phyloP scores from a whole-genome alignment of 2,329 filamentous ascomycete species.

The Alternaria hordeiaustralica region DNA sequence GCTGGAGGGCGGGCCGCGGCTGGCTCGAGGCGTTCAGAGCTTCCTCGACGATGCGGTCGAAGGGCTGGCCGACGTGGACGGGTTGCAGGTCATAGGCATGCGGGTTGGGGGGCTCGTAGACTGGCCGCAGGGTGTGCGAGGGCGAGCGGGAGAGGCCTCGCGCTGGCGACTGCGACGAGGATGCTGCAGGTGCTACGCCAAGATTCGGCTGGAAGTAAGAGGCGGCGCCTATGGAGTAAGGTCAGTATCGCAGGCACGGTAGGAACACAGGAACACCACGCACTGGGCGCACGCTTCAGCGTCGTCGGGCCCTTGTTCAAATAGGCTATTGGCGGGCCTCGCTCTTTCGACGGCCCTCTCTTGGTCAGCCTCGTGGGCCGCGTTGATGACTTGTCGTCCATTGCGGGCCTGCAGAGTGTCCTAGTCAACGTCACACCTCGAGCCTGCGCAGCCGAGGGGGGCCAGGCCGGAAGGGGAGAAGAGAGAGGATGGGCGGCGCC shows the following conservation, averaged over 20 bases:
- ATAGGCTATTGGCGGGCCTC: slow-evolving; percentile 27
- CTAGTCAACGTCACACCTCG: background rate
- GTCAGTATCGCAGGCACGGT: background rate
- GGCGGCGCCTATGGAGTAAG: slow-evolving; percentile 4
- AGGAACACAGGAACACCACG: background rate
- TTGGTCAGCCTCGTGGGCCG: slow-evolving; percentile 20
- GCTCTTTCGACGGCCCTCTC: slow-evolving; percentile 9
- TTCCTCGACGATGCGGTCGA: slow-evolving; percentile 48
- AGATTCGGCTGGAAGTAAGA: slow-evolving; percentile 26
- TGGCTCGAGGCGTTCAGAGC: slow-evolving; percentile 22
- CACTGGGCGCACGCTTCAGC: slow-evolving; percentile 25
- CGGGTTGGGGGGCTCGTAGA: slow-evolving; percentile 11
- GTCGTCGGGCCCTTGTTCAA: slow-evolving; percentile 23
- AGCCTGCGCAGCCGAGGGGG: slow-evolving; percentile 1
- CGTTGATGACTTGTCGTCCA: slow-evolving; percentile 25
- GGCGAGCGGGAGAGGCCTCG: background rate
- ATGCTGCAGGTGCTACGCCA: slow-evolving; percentile 9
- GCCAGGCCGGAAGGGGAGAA: background rate
- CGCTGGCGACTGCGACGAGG: background rate
- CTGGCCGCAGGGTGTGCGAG: slow-evolving; percentile 8
- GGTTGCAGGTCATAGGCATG: slow-evolving; percentile 16
- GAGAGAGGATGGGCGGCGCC: background rate
- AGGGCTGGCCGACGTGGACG: slow-evolving; percentile 43
- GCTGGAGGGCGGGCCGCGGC: slow-evolving; percentile 36
- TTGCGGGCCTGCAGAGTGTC: slow-evolving; percentile 1